phyloP scores from a whole-genome alignment of 2,329 filamentous ascomycete genomes.

The Fusarium drepaniforme region DNA sequence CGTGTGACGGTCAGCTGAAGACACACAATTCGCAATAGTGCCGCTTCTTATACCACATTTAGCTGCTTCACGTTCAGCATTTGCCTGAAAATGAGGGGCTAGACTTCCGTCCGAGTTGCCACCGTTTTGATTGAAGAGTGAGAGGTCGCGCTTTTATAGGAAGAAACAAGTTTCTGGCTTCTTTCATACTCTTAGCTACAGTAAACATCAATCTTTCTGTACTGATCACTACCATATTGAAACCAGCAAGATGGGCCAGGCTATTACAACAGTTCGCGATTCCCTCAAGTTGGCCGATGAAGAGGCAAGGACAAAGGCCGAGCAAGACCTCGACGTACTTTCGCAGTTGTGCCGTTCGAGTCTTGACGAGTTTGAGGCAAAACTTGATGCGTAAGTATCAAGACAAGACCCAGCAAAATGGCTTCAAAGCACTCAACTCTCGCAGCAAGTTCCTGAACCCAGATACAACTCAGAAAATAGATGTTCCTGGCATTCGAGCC shows the following conservation, averaged over 20 bases:
- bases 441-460: neutral
- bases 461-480: neutral
- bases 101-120: neutral
- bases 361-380: neutral
- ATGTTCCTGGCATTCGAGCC: neutral
- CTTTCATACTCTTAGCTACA: neutral
- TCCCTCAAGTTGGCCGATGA: neutral
- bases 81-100: neutral
- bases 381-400: neutral
- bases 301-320: neutral
- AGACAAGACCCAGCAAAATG: no score
- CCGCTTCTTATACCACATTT: neutral
- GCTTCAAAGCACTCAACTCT: neutral
- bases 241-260: neutral
- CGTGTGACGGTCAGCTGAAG: neutral
- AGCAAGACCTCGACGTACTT: neutral
- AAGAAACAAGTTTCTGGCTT: neutral
- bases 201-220: neutral
- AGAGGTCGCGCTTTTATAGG: neutral
- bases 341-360: neutral
- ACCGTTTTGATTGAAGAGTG: neutral
- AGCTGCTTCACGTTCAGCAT: neutral
- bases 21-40: neutral
- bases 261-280: neutral
- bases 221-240: neutral